phyloP scores from a whole-genome alignment of 2,329 filamentous ascomycete genomes.

The Colletotrichum sp. region DNA sequence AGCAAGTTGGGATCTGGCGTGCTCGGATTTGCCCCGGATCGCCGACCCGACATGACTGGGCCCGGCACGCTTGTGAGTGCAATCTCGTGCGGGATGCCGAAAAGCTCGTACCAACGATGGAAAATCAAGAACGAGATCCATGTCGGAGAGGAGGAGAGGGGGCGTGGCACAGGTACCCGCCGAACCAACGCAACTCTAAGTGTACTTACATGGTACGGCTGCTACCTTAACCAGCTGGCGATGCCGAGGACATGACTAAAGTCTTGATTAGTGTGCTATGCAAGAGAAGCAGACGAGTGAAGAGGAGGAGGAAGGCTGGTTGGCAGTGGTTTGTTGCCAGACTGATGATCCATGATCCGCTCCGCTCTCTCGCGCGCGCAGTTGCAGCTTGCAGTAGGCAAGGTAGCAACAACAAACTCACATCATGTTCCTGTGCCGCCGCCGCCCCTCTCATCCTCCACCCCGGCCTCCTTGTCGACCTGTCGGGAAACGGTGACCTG shows the following conservation, averaged over 20 bases:
- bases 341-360: background rate
- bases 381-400: background rate
- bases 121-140: background rate
- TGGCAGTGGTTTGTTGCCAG: background rate
- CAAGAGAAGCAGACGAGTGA: background rate
- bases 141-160: background rate
- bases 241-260: background rate
- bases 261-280: background rate
- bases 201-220: background rate
- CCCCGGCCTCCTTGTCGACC: background rate
- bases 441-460: background rate
- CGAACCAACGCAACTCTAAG: slow-evolving; percentile 16
- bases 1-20: background rate
- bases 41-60: background rate
- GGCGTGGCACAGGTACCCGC: background rate
- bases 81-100: background rate
- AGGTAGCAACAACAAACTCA: background rate
- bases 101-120: slow-evolving; percentile 3
- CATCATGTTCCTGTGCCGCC: background rate
- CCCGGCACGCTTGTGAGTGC: background rate
- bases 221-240: background rate
- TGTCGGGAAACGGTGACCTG: slow-evolving; percentile 1
- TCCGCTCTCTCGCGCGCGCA: background rate
- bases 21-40: slow-evolving; percentile 18
- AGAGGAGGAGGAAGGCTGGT: background rate